These are phyloP conservation scores for Phytophthora pseudosyringae DNA, from an alignment of 352 stramenopile species.

Conservation along the genomic window DNA sequence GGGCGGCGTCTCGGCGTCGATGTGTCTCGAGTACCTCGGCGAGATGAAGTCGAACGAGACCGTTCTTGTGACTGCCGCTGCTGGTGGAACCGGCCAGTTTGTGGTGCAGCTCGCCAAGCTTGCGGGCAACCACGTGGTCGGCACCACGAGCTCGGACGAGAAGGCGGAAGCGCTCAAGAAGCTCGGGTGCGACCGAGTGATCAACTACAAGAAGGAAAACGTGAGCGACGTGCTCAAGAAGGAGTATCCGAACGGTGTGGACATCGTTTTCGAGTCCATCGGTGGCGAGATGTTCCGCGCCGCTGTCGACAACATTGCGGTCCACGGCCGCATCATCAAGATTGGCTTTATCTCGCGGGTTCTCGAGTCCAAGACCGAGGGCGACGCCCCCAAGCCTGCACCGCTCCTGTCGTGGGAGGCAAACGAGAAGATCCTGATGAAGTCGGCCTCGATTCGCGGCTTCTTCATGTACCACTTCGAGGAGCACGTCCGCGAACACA, in stretches of 20 bases:
- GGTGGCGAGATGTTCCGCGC: slow-evolving; percentile 40
- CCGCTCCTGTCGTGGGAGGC: slow-evolving; percentile 33
- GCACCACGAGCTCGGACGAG: slow-evolving; percentile 65
- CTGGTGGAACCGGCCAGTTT: slow-evolving; percentile 77
- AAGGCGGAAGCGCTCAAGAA: slow-evolving; percentile 64
- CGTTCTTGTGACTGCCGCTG: slow-evolving; percentile 39
- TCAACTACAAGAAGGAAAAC: slow-evolving; percentile 73
- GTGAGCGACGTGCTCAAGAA: slow-evolving; percentile 42
- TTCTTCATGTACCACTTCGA: slow-evolving; percentile 45
- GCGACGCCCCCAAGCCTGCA: slow-evolving; percentile 10
- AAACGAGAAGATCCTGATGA: slow-evolving; percentile 43
- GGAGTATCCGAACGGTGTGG: slow-evolving; percentile 44
- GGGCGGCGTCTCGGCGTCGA: slow-evolving; percentile 46
- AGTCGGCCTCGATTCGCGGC: slow-evolving; percentile 43
- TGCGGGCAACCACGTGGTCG: slow-evolving; percentile 59
- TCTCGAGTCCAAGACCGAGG: slow-evolving; percentile 30
- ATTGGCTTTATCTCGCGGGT: slow-evolving; percentile 39
- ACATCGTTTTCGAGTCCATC: slow-evolving; percentile 46
- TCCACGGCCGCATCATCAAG: slow-evolving; percentile 36
- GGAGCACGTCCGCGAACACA: slow-evolving; percentile 42
- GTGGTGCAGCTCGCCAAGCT: slow-evolving; percentile 80
- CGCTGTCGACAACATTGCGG: slow-evolving; percentile 38
- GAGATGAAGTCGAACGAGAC: slow-evolving; percentile 42
- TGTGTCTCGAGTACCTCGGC: slow-evolving; percentile 41
- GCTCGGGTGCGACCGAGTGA: slow-evolving; percentile 54